A percentile compares a stretch with the other conserved stretches of the same genome.
Conservation (phyloP, 1,284 basidiomycete species). For the Leccinum brunneo-olivaceum region DNA sequence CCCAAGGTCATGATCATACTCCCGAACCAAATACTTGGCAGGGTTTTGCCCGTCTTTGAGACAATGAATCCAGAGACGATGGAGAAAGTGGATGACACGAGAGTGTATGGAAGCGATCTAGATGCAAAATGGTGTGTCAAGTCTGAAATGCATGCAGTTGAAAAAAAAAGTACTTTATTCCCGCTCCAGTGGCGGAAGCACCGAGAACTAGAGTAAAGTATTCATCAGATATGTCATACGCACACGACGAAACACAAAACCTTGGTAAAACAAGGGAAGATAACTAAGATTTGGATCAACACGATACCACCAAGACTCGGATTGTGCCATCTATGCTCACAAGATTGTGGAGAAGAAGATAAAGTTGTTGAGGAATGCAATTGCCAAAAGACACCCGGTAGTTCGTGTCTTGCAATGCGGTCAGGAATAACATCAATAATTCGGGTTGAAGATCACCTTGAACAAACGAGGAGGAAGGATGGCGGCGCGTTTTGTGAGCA, state of each 20-base stretch:
- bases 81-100: constrained; percentile 53
- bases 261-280: constrained; percentile 21
- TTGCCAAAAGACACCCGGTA: constrained; percentile 56
- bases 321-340: constrained; percentile 5
- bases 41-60: constrained; percentile 51
- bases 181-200: neutral
- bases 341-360: constrained; percentile 47
- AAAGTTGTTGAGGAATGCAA: constrained; percentile 58
- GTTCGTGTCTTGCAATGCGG: constrained; percentile 54
- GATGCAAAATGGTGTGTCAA: too few species aligned
- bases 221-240: neutral
- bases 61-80: constrained; percentile 55
- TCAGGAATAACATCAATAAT: constrained; percentile 4
- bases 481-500: constrained; percentile 65
- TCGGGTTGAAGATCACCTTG: constrained; percentile 35
- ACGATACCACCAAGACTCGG: constrained; percentile 9
- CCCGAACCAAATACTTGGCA: constrained; percentile 53
- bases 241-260: neutral
- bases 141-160: neutral
- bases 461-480: constrained; percentile 80
- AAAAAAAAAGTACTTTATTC: neutral
- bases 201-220: neutral
- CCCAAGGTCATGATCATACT: constrained; percentile 53
- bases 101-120: constrained; percentile 70
- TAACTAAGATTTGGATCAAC: constrained; percentile 10